A percentile compares a stretch with the other conserved stretches of the same genome.
Evolutionary conservation across 805 yeast species (phyloP).

Genomic region (Metschnikowia lunata): DNA sequence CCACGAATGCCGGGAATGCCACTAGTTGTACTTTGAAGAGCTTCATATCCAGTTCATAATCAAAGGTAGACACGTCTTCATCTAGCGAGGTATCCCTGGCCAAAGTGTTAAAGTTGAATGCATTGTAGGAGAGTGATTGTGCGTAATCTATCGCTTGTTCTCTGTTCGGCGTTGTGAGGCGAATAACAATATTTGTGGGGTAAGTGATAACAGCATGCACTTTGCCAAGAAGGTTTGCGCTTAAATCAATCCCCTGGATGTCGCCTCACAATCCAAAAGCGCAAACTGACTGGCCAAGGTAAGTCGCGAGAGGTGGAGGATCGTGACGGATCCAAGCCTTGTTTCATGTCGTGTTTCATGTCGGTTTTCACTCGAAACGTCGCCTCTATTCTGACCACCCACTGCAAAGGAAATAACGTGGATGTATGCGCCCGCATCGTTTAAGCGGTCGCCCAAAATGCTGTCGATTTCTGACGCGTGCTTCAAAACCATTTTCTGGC

Average conservation of each 20-base stretch:
- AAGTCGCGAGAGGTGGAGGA: not conserved
- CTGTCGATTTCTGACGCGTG: not conserved
- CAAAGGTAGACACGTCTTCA: slow-evolving; percentile 2
- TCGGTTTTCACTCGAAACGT: too few relatives aligned
- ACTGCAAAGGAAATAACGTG: slow-evolving; percentile 2
- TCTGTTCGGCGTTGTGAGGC: slow-evolving; percentile 16
- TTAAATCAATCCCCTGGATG: not conserved
- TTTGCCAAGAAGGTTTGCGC: slow-evolving; percentile 2
- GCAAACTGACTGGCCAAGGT: not conserved
- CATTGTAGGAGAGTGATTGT: slow-evolving; percentile 6
- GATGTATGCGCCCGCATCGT: not conserved
- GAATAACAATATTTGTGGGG: slow-evolving; percentile 12
- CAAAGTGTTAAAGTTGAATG: slow-evolving; percentile 11
- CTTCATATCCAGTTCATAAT: slow-evolving; percentile 7
- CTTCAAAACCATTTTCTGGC: slow-evolving; percentile 12
- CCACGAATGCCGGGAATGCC: slow-evolving; percentile 5
- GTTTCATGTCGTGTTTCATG: not conserved
- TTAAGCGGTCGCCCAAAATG: not conserved
- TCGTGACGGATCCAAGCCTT: not conserved
- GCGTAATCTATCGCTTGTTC: slow-evolving; percentile 13
- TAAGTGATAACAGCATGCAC: slow-evolving; percentile 3
- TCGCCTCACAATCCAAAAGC: not conserved
- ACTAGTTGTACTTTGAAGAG: slow-evolving; percentile 10
- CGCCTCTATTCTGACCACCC: not conserved
- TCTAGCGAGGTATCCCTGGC: not conserved